phyloP scores from a whole-genome alignment of 169 alveolate genomes.

The Babesia bigemina region DNA sequence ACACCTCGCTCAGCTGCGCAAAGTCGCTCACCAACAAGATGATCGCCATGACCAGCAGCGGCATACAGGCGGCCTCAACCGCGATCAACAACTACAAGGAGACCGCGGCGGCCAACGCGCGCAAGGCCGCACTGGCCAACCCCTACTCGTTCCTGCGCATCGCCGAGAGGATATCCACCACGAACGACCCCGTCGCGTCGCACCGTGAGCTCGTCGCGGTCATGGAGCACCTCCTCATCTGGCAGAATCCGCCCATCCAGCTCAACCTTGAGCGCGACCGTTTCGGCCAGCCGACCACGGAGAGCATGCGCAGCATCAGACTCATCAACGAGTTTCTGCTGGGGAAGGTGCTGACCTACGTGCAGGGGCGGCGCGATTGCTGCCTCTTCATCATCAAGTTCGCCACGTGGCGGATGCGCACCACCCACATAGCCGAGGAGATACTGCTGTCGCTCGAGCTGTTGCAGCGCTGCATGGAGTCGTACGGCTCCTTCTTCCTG shows the following conservation, averaged over 20 bases:
- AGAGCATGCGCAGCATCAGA: slow-evolving; percentile 41
- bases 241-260: slow-evolving; percentile 32
- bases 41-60: slow-evolving; percentile 37
- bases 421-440: slow-evolving; percentile 77
- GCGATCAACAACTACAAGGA: slow-evolving; percentile 44
- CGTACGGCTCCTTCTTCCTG: slow-evolving; percentile 71
- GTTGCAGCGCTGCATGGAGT: slow-evolving; percentile 66
- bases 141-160: slow-evolving; percentile 46
- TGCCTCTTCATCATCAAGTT: slow-evolving; percentile 66
- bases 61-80: slow-evolving; percentile 45
- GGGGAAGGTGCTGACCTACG: slow-evolving; percentile 45
- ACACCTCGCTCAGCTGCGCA: slow-evolving; percentile 49
- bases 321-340: slow-evolving; percentile 32
- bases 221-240: slow-evolving; percentile 40
- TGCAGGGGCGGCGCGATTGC: slow-evolving; percentile 57
- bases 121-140: slow-evolving; percentile 22
- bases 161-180: slow-evolving; percentile 27
- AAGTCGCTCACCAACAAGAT: slow-evolving; percentile 51
- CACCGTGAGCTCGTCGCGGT: slow-evolving; percentile 66
- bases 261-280: slow-evolving; percentile 56
- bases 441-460: slow-evolving; percentile 74
- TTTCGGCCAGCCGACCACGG: slow-evolving; percentile 55
- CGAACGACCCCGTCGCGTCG: slow-evolving; percentile 36
- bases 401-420: slow-evolving; percentile 71
- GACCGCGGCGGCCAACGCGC: slow-evolving; percentile 37